phyloP scores from a whole-genome alignment of 306 rosid genomes.

The Medicago truncatula region MtrunA17r5.0-ANR NC_053045.1:46383501-46384000 shows the following conservation, averaged over 20 bases:
- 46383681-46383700: background rate
- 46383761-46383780: conserved; percentile 99
- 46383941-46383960: conserved; percentile 25
- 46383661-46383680: conserved; percentile 13
- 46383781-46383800: conserved; percentile 96
- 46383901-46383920: conserved; percentile 75
- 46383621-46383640: conserved; percentile 99
- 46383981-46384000: conserved; percentile 42
- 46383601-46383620: conserved; percentile 99
- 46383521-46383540: conserved; percentile 98
- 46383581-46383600: conserved; percentile 97
- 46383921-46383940: conserved; percentile 70
- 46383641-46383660: conserved; percentile 62
- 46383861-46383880: conserved; percentile 90
- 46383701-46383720: conserved; percentile 27
- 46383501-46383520: conserved; percentile 98
- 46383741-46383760: conserved; percentile 58
- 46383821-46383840: conserved; percentile 89
- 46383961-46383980: conserved; percentile 35
- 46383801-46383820: conserved; percentile 98
- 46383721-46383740: conserved; percentile 23
- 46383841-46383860: conserved; percentile 99
- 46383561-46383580: conserved; percentile 98
- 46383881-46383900: conserved; percentile 98
- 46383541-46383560: conserved; percentile 99